Evolutionary conservation across 495 filamentous ascomycete genomes (phyloP).

Genomic region (Daldinia decipiens): DNA sequence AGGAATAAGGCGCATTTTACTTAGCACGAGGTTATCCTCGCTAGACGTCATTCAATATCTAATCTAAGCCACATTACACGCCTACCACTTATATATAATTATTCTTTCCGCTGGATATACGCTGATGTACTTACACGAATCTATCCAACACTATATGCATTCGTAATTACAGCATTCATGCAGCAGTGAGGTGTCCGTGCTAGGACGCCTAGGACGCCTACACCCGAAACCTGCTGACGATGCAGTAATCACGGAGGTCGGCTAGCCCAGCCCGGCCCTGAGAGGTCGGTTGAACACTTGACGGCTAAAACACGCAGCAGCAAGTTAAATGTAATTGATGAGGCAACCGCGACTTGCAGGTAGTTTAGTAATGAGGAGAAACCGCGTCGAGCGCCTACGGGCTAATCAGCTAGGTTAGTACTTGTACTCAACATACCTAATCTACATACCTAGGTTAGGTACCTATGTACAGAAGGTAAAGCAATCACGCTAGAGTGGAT

Average conservation of each 20-base stretch:
- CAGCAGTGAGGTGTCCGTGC: neutral
- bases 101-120: neutral
- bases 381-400: slow-evolving; percentile 25
- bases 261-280: neutral
- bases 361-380: slow-evolving; percentile 35
- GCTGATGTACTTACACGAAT: neutral
- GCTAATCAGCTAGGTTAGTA: slow-evolving; percentile 6
- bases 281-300: neutral
- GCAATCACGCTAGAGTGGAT: slow-evolving; percentile 32
- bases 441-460: no score
- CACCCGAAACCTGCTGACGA: neutral
- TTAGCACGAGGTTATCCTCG: neutral
- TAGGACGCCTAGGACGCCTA: neutral
- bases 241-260: slow-evolving; percentile 25
- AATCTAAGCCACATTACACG: no score
- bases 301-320: slow-evolving; percentile 25
- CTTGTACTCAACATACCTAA: neutral
- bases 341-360: slow-evolving; percentile 29
- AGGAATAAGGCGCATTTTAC: slow-evolving; percentile 3
- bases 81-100: no score
- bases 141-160: neutral
- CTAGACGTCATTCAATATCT: slow-evolving; percentile 4
- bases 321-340: slow-evolving; percentile 19
- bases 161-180: neutral
- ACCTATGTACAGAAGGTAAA: neutral